These are phyloP conservation scores for Amaranthus tricolor DNA, from an alignment of 179 eudicot species.

Conservation along the genomic window DNA sequence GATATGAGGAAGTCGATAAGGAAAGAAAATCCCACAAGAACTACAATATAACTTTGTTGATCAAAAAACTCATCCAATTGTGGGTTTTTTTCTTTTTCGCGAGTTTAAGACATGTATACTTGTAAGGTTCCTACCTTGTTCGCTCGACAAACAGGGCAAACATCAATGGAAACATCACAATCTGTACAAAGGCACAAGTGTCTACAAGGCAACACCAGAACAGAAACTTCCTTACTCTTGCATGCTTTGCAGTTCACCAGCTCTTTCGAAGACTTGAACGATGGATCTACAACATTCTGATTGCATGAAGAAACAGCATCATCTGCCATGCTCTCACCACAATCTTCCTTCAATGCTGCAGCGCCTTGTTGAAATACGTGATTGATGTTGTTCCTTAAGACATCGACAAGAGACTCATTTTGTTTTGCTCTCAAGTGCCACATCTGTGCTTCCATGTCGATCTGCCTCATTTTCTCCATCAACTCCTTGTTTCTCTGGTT, in stretches of 20 bases:
- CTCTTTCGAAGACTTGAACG: conserved; percentile 5
- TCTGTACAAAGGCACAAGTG: conserved; percentile 50
- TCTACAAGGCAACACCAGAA: conserved; percentile 50
- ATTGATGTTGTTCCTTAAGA: conserved; percentile 37
- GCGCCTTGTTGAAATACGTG: conserved; percentile 31
- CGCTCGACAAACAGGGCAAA: conserved; percentile 45
- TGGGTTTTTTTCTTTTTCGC: not conserved
- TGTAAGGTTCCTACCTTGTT: conserved; percentile 39
- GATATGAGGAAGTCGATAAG: too few relatives aligned
- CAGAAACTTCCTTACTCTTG: conserved; percentile 34
- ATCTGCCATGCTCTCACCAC: conserved; percentile 41
- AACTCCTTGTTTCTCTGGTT: conserved; percentile 41
- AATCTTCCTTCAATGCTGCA: conserved; percentile 37
- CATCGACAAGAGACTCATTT: conserved; percentile 36
- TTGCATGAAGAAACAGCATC: conserved; percentile 35
- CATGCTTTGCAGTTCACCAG: conserved; percentile 37
- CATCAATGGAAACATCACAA: conserved; percentile 35
- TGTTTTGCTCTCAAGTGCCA: conserved; percentile 47
- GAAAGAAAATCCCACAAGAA: too few relatives aligned
- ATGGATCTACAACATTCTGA: conserved; percentile 2
- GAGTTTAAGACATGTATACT: conserved; percentile 38
- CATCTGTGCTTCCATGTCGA: conserved; percentile 35
- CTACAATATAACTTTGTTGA: not conserved
- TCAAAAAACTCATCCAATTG: conserved; percentile 7
- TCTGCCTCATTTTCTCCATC: conserved; percentile 35